Evolutionary conservation across 1,284 basidiomycete genomes (phyloP).

Genomic region (Fomitopsis schrenkii): DNA sequence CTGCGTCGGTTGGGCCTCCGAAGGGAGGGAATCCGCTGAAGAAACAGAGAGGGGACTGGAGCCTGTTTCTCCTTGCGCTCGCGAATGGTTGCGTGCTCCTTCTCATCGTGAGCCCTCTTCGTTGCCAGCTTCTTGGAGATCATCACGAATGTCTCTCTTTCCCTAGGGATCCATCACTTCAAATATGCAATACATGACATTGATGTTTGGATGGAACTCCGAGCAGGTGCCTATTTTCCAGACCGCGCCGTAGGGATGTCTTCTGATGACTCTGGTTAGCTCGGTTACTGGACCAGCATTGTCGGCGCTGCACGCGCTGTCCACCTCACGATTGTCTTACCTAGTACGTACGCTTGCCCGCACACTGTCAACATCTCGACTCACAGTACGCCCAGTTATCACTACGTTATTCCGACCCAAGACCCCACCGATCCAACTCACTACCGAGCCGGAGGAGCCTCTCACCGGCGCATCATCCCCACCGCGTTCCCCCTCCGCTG

Average conservation of each 20-base stretch:
- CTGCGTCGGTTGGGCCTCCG: conserved; percentile 28
- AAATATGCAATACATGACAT: conserved; percentile 69
- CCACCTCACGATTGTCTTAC: conserved; percentile 61
- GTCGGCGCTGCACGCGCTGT: conserved; percentile 57
- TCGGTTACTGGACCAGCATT: conserved; percentile 74
- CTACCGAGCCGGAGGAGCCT: conserved; percentile 28
- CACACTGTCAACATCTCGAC: conserved; percentile 2
- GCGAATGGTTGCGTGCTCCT: conserved; percentile 53
- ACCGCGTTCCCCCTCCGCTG: conserved; percentile 7
- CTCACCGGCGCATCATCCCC: conserved; percentile 18
- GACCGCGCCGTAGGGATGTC: background rate
- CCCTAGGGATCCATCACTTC: conserved; percentile 31
- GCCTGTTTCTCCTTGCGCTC: conserved; percentile 40
- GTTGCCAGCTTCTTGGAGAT: background rate
- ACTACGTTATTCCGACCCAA: conserved; percentile 38
- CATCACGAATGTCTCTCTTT: background rate
- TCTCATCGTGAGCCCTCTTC: conserved; percentile 14
- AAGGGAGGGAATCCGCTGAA: conserved; percentile 29
- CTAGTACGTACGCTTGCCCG: conserved; percentile 40
- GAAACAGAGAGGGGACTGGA: conserved; percentile 62
- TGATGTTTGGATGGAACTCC: conserved; percentile 69
- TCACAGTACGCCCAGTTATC: conserved; percentile 35
- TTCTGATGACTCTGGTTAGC: conserved; percentile 32
- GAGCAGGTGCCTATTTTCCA: conserved; percentile 43
- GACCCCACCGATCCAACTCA: conserved; percentile 31